A percentile compares a stretch with the other conserved stretches of the same genome.
phyloP scores from a whole-genome alignment of 192 early-diverging fungal genomes.

The Spinellus fusiger region DNA sequence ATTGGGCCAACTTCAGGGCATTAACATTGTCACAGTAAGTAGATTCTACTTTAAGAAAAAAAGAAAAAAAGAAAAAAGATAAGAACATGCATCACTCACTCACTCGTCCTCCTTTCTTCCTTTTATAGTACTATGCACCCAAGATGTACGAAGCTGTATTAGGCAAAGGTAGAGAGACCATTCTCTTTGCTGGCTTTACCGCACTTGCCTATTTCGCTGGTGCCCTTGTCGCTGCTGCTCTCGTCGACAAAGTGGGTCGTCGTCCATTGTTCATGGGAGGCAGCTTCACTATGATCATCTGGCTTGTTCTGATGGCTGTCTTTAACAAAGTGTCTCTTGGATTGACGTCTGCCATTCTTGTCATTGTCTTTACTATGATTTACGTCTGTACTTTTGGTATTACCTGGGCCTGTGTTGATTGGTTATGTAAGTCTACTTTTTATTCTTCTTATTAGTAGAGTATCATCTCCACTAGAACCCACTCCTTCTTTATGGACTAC shows the following conservation, averaged over 20 bases:
- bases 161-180: not conserved
- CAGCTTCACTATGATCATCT: slow-evolving; percentile 16
- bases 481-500: too few species aligned
- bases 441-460: too few species aligned
- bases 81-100: too few species aligned
- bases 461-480: too few species aligned
- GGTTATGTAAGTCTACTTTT: slow-evolving; percentile 2
- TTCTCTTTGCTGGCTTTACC: slow-evolving; percentile 16
- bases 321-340: slow-evolving; percentile 15
- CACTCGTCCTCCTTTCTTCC: not conserved
- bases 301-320: slow-evolving; percentile 23
- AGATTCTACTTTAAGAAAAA: not conserved
- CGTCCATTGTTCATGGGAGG: slow-evolving; percentile 21
- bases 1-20: slow-evolving; percentile 11
- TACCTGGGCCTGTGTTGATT: slow-evolving; percentile 17
- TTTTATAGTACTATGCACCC: slow-evolving; percentile 18
- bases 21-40: slow-evolving; percentile 21
- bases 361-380: slow-evolving; percentile 11
- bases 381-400: slow-evolving; percentile 11
- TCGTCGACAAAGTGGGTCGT: slow-evolving; percentile 17
- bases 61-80: not conserved
- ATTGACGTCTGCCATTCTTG: slow-evolving; percentile 10
- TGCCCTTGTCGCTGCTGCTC: slow-evolving; percentile 2
- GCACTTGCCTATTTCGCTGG: slow-evolving; percentile 12
- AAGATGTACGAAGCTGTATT: slow-evolving; percentile 20